Base-by-base conservation (phyloP, 805 yeast genomes). In the Kodamaea kaohsiungensis region DNA sequence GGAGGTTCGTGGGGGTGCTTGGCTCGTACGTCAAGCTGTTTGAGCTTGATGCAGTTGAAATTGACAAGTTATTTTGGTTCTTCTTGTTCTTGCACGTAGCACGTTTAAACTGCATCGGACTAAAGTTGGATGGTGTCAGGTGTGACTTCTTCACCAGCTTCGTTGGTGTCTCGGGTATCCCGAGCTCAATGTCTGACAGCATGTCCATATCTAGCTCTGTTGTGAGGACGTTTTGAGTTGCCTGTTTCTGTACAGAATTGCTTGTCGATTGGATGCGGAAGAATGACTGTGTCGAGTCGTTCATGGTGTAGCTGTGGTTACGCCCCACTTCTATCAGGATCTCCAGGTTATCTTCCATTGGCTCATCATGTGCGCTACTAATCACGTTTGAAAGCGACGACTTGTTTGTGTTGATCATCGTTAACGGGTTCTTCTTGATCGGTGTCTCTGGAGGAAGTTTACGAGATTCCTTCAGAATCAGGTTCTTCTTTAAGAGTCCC, bases 401-500 rank as follows among this genome's bases (percentile, higher is more conserved):
- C 43, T 51, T 59, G 49, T 56, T 61, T 17, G 64, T 68, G 46
- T 68, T 68, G 46, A 73, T 57, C 43, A 73, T 50, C 64, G 73
- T 67, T 43, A 74, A 63, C 2, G 80, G 78, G 52, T 75, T 75
- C 53, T 67, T 68, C 59, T 76, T 76, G 46, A 75, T 73, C 4
- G 80, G 80, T 0, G 80, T 76, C 48, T 76, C 79, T 0, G 80
- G 80, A 1, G 78, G 78, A 8, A 68, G 61, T 50, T 73, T 74
- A 40, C 67, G 61, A 10, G 43, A 42, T 38, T 58, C 56, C 18
- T 59, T 58, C 16, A 59, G 50, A 7, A 70, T 55, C 16, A 65
- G 67, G 61, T 66, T 74, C 72, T 69, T 85, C 73, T 70, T 87
- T 75, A 86, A 69, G 37, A 90, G 71, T 0, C 97, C 97, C 0